These are phyloP conservation scores for Phytophthora nicotianae DNA, from an alignment of 352 stramenopile species.

Conservation along the genomic window DNA sequence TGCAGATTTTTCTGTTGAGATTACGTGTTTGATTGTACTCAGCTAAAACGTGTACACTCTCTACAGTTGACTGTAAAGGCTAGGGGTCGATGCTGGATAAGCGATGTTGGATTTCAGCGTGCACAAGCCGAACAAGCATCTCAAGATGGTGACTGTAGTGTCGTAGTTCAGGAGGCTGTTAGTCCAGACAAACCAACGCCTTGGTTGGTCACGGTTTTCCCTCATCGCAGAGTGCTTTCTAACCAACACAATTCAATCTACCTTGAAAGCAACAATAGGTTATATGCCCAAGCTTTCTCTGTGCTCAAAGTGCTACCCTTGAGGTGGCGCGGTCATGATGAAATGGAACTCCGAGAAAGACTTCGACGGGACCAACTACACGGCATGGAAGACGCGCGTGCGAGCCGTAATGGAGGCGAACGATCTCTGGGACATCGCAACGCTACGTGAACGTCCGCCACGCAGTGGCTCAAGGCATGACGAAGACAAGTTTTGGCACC, in stretches of 20 bases:
- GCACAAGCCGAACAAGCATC: neutral
- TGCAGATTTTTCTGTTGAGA: no score
- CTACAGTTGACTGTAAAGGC: no score
- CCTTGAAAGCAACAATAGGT: neutral
- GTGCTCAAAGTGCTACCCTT: neutral
- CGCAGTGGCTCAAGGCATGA: neutral
- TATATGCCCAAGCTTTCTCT: neutral
- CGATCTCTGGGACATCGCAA: neutral
- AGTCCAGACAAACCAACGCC: neutral
- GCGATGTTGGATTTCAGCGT: conserved; percentile 6
- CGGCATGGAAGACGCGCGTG: neutral
- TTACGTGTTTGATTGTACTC: no score
- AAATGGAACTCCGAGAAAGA: neutral
- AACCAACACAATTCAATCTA: neutral
- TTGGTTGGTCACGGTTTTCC: conserved; percentile 2
- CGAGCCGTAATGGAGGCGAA: neutral
- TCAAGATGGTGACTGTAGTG: conserved; percentile 1
- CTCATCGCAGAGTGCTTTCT: neutral
- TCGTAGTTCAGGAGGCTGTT: conserved; percentile 2
- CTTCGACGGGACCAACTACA: neutral
- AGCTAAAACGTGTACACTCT: no score
- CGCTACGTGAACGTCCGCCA: neutral
- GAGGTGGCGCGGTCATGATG: neutral
- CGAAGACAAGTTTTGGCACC: neutral
- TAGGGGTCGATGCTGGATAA: no score